Evolutionary conservation across 208 protist species (phyloP), one percentile per base, ranked within the genome.

Genomic region (Trypanosoma vivax): DNA sequence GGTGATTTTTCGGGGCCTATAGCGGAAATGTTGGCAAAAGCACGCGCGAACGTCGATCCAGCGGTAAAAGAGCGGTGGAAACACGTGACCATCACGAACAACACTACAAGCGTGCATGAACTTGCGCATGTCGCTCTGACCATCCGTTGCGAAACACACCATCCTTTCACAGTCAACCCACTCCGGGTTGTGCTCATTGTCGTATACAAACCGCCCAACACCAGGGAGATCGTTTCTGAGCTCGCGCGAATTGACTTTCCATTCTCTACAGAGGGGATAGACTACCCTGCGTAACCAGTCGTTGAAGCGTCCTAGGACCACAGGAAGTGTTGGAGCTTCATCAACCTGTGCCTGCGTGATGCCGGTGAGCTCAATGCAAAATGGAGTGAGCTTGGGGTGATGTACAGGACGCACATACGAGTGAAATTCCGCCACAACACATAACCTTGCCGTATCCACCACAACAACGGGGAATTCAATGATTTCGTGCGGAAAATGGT

Each of bases 391-490:
- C 28, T 50, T 57, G 1, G 87, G 75, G 43, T 96, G 73, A 6
- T 54, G 42, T 2, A 76, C 53, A 6, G 96, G 96, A 21, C 77
- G 85, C 10, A 97, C 88, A 64, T 91, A 98, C 5, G 70, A 54
- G 69, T 95, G 91, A 38, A 95, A 95, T 67, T 94, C 78, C 5
- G 79, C 81, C 19, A 86, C 85, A 16, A 84, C 63, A 50, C 64
- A 42, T 33, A 84, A 55, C 28, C 56, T 80, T 19, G 58, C 56
- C 7, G 79, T 82, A 65, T 96, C 81, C 1, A 97, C 25, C 30
- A 92, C 71, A 2, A 98, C 86, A 1, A 94, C 85, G 7, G 96
- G 94, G 39, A 97, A 97, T 68, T 98, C 95, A 53, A 98, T 98
- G 58, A 98, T 98, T 69, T 98, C 96, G 54, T 97, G 85, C 33